Base-by-base conservation (phyloP, 2,329 filamentous ascomycete species). In the Cytospora paraplurivora region DNA sequence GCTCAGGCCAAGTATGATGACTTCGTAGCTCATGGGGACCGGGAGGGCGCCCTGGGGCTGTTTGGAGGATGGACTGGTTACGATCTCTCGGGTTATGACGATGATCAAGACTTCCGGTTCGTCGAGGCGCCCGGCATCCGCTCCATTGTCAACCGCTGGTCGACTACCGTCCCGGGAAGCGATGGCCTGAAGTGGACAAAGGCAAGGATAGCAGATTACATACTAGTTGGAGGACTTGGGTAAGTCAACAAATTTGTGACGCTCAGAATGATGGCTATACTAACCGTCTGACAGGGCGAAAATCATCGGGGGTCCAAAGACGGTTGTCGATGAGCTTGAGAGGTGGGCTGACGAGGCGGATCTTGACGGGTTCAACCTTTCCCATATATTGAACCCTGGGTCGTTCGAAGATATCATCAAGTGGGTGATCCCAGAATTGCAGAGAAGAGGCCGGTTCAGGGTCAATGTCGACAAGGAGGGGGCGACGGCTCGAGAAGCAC, bases 401-500 rank as follows among this genome's bases (percentile, higher is more conserved):
- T 53, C 62, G 5, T 65, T 56, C 32, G 57, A 65, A 33, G 64
- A 68, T 50, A 56, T 65, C 44, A 44, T 66, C 53, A 60, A 61
- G 49, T 58, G 62, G 19, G 62, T 69, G n/a, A 71, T 76, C 62
- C 72, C 69, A 1, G 69, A 68, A 41, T 17, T 41, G 17, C 38
- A 41, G 38, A 41, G 38, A 41, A 41, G 38, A 17, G 38, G 38
- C 38, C 38, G 38, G 4, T 41, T 41, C 38, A 41, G 38, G 4
- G 17, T 17, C 12, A 41, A 12, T 17, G 38, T 41, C 12, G 38
- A 41, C 6, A 41, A 17, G 17, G 38, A 41, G 15, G 38, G 38
- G 38, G 38, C 38, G 38, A 41, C 38, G 15, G 38, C 38, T 41
- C 38, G 38, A 15, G 38, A 41, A 41, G 38, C 38, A 41, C 38